Percentiles rank a stretch among this genome's conserved stretches.
Conservation (phyloP, 805 yeast species). For the Candida maltosa region DNA sequence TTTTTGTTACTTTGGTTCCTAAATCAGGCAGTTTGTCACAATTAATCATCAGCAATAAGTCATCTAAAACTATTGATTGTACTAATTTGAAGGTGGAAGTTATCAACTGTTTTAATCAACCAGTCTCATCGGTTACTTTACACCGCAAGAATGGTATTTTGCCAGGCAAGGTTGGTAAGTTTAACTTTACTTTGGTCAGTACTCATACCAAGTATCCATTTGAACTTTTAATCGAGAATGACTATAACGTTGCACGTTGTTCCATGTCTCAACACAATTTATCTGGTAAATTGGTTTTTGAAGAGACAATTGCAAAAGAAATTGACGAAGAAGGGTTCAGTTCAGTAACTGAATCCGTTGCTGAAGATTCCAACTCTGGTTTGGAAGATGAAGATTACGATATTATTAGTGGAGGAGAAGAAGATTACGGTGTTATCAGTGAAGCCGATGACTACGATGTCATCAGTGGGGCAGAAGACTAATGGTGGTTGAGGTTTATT, state of each 20-base stretch:
- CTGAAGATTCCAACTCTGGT: constrained; percentile 1
- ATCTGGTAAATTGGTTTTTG: constrained; percentile 18
- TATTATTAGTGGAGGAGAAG: constrained; percentile 18
- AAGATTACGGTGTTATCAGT: constrained; percentile 30
- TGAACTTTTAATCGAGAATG: constrained; percentile 23
- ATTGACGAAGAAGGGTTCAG: constrained; percentile 2
- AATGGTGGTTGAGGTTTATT: too few species aligned
- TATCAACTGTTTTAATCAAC: constrained; percentile 23
- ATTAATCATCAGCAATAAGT: constrained; percentile 26
- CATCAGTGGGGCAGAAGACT: constrained; percentile 29
- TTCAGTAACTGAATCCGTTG: not conserved
- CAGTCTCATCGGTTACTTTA: constrained; percentile 23
- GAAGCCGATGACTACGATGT: constrained; percentile 29
- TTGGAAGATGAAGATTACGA: constrained; percentile 21
- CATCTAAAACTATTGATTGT: constrained; percentile 23
- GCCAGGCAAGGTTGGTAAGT: constrained; percentile 27
- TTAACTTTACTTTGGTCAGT: constrained; percentile 28
- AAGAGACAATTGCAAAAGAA: constrained; percentile 5
- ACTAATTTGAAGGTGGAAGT: constrained; percentile 26
- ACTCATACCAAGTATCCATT: constrained; percentile 34
- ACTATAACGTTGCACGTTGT: constrained; percentile 14
- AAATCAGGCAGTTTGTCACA: constrained; percentile 30
- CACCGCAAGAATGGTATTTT: constrained; percentile 29
- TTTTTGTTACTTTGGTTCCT: constrained; percentile 23
- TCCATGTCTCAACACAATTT: constrained; percentile 20